Conservation (phyloP, 108 stramenopile species). For the Thalassiosira profunda region DNA sequence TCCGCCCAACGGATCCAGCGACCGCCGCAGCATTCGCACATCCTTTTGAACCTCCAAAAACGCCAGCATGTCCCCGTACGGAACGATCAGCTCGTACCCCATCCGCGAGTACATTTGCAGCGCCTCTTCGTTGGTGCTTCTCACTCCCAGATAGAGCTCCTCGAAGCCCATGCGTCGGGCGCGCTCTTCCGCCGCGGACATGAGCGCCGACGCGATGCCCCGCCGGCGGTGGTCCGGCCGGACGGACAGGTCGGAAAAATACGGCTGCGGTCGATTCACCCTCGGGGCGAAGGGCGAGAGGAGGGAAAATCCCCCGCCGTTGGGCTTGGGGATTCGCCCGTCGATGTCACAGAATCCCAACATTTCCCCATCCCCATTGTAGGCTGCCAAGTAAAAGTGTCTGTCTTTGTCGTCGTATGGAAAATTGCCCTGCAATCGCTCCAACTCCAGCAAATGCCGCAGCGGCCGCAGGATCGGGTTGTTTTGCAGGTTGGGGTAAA, state of each 20-base stretch:
- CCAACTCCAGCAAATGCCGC: slow-evolving; percentile 8
- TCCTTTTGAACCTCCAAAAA: slow-evolving; percentile 4
- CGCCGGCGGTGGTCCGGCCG: not conserved
- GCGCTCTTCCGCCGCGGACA: not conserved
- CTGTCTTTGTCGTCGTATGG: slow-evolving; percentile 10
- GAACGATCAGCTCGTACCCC: slow-evolving; percentile 8
- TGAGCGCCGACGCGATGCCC: slow-evolving; percentile 9
- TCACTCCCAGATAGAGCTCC: slow-evolving; percentile 10
- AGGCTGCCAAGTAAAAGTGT: slow-evolving; percentile 7
- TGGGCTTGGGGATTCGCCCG: slow-evolving; percentile 11
- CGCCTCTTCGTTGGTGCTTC: not conserved
- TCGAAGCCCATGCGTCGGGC: slow-evolving; percentile 3
- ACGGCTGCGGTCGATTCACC: slow-evolving; percentile 10
- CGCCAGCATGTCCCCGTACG: slow-evolving; percentile 5
- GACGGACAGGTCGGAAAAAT: slow-evolving; percentile 19
- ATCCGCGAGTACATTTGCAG: slow-evolving; percentile 4
- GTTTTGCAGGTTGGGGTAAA: slow-evolving; percentile 2
- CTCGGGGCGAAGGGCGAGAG: slow-evolving; percentile 3
- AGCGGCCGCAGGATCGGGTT: slow-evolving; percentile 7
- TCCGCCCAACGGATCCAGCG: too few species aligned
- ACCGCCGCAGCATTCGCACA: not conserved
- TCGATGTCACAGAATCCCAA: slow-evolving; percentile 18
- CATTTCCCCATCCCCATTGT: not conserved
- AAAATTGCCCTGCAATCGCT: slow-evolving; percentile 14
- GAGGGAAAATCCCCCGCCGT: too few species aligned